Conservation (phyloP, 2,329 filamentous ascomycete genomes). For the Stagonosporopsis rhizophila region DNA sequence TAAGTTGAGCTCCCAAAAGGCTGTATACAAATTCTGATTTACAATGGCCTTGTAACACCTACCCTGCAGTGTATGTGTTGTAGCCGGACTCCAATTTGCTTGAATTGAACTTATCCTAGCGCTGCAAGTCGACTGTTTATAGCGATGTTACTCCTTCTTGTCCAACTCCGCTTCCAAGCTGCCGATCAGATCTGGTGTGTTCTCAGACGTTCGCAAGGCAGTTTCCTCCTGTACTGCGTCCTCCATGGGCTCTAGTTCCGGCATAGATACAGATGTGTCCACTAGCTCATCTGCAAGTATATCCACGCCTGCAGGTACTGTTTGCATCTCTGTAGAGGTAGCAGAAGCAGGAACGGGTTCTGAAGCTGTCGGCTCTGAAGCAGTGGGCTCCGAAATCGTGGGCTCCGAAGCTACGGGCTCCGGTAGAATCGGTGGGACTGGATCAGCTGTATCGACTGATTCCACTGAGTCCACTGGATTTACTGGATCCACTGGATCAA, state of each 20-base stretch:
- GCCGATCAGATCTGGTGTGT: conserved; percentile 56
- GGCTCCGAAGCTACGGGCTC: neutral
- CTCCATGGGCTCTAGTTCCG: conserved; percentile 13
- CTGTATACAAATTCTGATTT: neutral
- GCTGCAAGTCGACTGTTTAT: neutral
- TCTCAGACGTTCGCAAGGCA: conserved; percentile 39
- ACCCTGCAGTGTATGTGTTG: too few relatives aligned
- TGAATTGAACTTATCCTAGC: neutral
- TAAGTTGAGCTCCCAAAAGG: neutral
- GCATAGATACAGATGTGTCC: conserved; percentile 8
- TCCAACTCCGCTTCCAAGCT: conserved; percentile 57
- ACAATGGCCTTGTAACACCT: too few relatives aligned
- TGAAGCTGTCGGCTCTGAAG: neutral
- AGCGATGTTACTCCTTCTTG: conserved; percentile 23
- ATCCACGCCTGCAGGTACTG: conserved; percentile 8
- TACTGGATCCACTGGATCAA: neutral
- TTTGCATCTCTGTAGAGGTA: conserved; percentile 4
- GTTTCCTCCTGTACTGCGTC: conserved; percentile 18
- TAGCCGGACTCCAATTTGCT: too few relatives aligned
- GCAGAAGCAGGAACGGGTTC: conserved; percentile 11
- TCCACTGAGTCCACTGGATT: neutral
- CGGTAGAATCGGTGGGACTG: neutral
- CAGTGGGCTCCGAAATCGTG: neutral
- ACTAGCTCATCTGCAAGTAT: neutral
- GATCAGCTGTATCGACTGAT: neutral